phyloP scores from a whole-genome alignment of 2,329 filamentous ascomycete species.

The Trichoderma koningii region DNA sequence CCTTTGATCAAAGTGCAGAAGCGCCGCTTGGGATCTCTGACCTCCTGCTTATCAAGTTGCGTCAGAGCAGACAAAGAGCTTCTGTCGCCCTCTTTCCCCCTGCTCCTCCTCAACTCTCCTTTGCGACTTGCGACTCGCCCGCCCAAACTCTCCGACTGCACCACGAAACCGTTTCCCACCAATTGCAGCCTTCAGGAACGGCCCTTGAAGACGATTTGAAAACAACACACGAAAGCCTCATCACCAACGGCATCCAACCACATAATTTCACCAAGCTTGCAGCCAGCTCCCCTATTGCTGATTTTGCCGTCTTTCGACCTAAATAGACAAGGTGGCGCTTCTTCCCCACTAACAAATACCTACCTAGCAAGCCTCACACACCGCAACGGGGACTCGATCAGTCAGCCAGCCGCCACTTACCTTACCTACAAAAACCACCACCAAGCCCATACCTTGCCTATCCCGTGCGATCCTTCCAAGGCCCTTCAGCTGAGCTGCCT shows the following conservation, averaged over 20 bases:
- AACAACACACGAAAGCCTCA: not conserved
- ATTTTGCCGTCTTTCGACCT: slow-evolving; percentile 6
- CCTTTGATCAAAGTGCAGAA: not conserved
- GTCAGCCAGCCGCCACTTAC: slow-evolving; percentile 21
- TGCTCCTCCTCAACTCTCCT: not conserved
- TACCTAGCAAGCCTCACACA: slow-evolving; percentile 18
- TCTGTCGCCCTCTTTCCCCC: no score
- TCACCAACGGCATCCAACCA: not conserved
- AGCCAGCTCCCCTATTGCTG: slow-evolving; percentile 1
- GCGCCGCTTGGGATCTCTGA: not conserved
- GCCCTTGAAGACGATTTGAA: not conserved
- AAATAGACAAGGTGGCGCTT: slow-evolving; percentile 24
- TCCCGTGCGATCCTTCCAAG: not conserved
- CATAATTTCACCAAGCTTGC: not conserved
- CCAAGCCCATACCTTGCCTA: not conserved
- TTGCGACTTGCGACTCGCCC: no score
- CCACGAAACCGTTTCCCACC: not conserved
- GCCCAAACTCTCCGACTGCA: not conserved
- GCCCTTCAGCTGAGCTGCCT: slow-evolving; percentile 14
- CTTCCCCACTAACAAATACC: slow-evolving; percentile 9
- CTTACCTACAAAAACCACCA: slow-evolving; percentile 20
- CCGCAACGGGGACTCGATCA: slow-evolving; percentile 24
- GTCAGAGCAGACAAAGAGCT: not conserved
- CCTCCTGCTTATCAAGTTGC: not conserved
- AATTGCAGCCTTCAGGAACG: no score